Evolutionary conservation across 768 basidiomycete genomes (phyloP).

Genomic region (Rhizopogon sp.): DNA sequence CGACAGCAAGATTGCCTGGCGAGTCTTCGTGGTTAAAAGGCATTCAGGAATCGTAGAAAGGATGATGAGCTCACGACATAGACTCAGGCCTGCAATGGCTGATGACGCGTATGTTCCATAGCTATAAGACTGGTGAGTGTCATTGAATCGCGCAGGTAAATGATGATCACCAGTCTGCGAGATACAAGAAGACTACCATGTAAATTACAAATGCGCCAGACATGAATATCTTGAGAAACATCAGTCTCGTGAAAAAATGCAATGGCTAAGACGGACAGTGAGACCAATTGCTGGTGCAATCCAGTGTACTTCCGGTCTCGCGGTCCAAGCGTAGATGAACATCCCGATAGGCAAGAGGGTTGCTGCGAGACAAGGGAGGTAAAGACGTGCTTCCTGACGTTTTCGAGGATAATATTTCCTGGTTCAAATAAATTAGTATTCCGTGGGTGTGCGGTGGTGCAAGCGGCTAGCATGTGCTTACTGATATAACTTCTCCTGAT

Average conservation of each 20-base stretch:
- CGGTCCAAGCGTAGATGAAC: slow-evolving; percentile 69
- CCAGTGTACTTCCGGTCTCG: slow-evolving; percentile 49
- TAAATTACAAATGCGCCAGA: slow-evolving; percentile 46
- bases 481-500: slow-evolving; percentile 43
- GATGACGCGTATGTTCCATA: slow-evolving; percentile 55
- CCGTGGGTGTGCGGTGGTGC: too few species aligned
- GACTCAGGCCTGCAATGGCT: slow-evolving; percentile 55
- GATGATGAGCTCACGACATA: slow-evolving; percentile 37
- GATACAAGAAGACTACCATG: slow-evolving; percentile 44
- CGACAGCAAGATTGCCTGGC: slow-evolving; percentile 39
- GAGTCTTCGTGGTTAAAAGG: not conserved
- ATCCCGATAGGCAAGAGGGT: slow-evolving; percentile 48
- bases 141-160: not conserved
- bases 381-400: slow-evolving; percentile 51
- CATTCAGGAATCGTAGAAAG: not conserved
- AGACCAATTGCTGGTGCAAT: slow-evolving; percentile 26
- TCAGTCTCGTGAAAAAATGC: not conserved
- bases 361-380: slow-evolving; percentile 46
- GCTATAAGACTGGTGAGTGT: slow-evolving; percentile 17
- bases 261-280: not conserved
- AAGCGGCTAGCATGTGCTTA: slow-evolving; percentile 13
- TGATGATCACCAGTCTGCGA: slow-evolving; percentile 45
- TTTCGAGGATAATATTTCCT: slow-evolving; percentile 11
- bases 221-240: slow-evolving; percentile 32
- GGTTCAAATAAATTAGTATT: not conserved